A percentile compares a stretch with the other conserved stretches of the same genome.
Conservation (phyloP, 345 rosid species). For the Citrus inodora region DNA sequence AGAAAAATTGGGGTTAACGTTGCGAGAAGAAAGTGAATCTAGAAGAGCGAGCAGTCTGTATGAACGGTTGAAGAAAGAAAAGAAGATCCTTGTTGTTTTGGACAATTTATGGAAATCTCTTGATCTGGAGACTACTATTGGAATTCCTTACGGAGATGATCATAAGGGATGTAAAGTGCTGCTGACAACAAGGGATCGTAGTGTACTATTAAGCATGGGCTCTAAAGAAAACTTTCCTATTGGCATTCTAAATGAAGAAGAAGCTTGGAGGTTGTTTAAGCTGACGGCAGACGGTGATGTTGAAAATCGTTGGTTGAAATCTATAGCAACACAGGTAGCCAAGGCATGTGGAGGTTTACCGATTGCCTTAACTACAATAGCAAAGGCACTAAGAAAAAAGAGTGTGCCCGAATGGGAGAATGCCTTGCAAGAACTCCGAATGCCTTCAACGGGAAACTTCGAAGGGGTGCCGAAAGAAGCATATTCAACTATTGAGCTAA, state of each 20-base stretch:
- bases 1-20: too few relatives aligned
- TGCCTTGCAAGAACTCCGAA: background rate
- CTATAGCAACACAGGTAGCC: slow-evolving; percentile 13
- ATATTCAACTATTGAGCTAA: background rate
- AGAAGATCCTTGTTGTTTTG: background rate
- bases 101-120: background rate
- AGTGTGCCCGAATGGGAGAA: background rate
- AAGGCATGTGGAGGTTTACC: slow-evolving; percentile 33
- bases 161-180: too few relatives aligned
- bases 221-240: background rate
- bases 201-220: background rate
- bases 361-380: slow-evolving; percentile 17
- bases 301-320: background rate
- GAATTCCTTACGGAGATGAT: background rate
- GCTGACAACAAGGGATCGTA: background rate
- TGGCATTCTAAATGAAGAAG: background rate
- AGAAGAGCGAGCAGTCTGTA: too few relatives aligned
- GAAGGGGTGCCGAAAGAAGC: background rate
- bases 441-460: background rate
- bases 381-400: slow-evolving; percentile 11
- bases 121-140: background rate
- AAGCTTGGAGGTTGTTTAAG: background rate
- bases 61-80: too few relatives aligned
- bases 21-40: too few relatives aligned
- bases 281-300: background rate